A percentile compares a stretch with the other conserved stretches of the same genome.
Conservation (phyloP, 352 stramenopile genomes). For the Pythium phragmiticola region DNA sequence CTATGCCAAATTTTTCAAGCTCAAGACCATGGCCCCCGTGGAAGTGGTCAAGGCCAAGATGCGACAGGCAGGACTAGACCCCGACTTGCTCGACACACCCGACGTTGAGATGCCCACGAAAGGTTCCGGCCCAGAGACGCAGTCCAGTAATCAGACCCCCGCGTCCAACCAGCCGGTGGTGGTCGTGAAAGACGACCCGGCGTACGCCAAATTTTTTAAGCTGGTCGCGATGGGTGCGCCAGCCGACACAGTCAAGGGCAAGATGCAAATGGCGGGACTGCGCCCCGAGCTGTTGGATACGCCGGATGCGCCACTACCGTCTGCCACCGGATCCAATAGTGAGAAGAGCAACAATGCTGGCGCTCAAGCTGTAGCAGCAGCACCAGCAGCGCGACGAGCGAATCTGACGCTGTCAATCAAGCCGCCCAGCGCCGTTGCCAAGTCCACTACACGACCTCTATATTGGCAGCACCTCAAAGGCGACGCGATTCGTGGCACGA, state of each 20-base stretch:
- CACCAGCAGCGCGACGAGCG: conserved; percentile 33
- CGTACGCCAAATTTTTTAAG: conserved; percentile 77
- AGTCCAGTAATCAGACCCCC: conserved; percentile 6
- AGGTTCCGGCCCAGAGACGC: conserved; percentile 5
- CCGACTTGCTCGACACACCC: conserved; percentile 68
- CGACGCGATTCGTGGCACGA: conserved; percentile 64
- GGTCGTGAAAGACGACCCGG: conserved; percentile 62
- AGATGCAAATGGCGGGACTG: conserved; percentile 65
- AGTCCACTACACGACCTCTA: conserved; percentile 61
- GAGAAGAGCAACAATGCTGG: conserved; percentile 10
- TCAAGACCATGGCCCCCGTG: conserved; percentile 58
- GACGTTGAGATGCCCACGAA: conserved; percentile 38
- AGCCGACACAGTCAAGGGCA: conserved; percentile 57
- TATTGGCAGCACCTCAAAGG: conserved; percentile 75
- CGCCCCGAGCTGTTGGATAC: conserved; percentile 58
- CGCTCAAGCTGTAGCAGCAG: not conserved
- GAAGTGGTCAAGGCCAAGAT: conserved; percentile 64
- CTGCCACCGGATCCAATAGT: conserved; percentile 32
- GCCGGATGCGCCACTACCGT: conserved; percentile 42
- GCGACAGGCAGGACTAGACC: conserved; percentile 48
- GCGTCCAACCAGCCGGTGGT: conserved; percentile 19
- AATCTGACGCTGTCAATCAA: conserved; percentile 68
- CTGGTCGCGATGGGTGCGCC: conserved; percentile 60
- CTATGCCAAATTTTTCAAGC: conserved; percentile 75
- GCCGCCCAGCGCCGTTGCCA: conserved; percentile 33